phyloP scores from a whole-genome alignment of 371 early-diverging fungal species.

The Blastocladiella emersonii region DNA sequence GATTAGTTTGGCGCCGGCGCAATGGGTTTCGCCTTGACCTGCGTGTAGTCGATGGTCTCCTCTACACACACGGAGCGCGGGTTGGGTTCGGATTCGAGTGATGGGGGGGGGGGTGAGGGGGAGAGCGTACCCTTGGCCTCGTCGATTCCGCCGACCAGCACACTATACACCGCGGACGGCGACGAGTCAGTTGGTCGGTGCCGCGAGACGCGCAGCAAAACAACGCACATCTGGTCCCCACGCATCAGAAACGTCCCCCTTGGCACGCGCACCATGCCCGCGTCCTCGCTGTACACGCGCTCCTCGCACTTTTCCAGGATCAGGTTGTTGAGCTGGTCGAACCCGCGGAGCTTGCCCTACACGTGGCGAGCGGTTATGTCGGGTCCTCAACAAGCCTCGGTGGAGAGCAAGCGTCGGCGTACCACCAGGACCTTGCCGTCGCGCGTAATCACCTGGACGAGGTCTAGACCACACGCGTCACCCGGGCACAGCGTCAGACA shows the following conservation, averaged over 20 bases:
- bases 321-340: conserved; percentile 65
- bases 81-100: no score
- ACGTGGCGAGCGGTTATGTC: conserved; percentile 7
- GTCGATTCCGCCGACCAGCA: conserved; percentile 11
- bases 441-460: conserved; percentile 35
- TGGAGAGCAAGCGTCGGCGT: no score
- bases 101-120: no score
- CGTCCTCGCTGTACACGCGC: conserved; percentile 52
- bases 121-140: not conserved
- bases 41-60: no score
- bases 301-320: conserved; percentile 56
- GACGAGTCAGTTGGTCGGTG: no score
- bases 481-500: no score
- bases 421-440: conserved; percentile 52
- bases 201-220: no score
- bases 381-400: not conserved
- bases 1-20: no score
- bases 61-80: no score
- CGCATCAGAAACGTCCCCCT: conserved; percentile 63
- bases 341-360: conserved; percentile 54
- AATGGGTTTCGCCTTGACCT: no score
- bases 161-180: conserved; percentile 8
- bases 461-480: not conserved
- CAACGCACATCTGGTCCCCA: conserved; percentile 63
- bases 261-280: conserved; percentile 51